Conservation (phyloP, 2,329 filamentous ascomycete species). For the Pseudocercospora ulei region DNA sequence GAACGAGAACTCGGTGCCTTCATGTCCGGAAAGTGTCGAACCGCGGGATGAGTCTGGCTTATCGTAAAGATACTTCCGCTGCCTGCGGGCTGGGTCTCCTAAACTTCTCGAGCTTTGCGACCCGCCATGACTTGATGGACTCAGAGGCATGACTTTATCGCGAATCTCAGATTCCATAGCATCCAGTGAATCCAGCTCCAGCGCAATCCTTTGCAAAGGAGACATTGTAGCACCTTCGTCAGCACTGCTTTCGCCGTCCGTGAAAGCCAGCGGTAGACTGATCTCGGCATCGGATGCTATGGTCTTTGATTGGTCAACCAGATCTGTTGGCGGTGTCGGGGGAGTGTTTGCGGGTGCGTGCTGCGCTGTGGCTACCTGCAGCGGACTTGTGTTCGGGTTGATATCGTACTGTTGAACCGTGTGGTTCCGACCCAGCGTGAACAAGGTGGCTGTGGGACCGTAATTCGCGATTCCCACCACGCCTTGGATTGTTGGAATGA, state of each 20-base stretch:
- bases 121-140: slow-evolving; percentile 57
- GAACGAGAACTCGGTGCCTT: slow-evolving; percentile 36
- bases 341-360: slow-evolving; percentile 70
- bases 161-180: slow-evolving; percentile 43
- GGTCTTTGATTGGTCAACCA: slow-evolving; percentile 56
- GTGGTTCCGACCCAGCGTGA: slow-evolving; percentile 78
- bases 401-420: slow-evolving; percentile 93
- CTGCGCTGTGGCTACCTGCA: slow-evolving; percentile 77
- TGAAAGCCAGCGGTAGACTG: slow-evolving; percentile 30
- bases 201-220: slow-evolving; percentile 63
- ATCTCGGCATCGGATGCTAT: slow-evolving; percentile 24
- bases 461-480: slow-evolving; percentile 77
- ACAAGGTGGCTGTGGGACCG: slow-evolving; percentile 80
- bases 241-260: slow-evolving; percentile 61
- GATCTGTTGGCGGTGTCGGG: slow-evolving; percentile 70
- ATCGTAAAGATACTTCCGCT: slow-evolving; percentile 41
- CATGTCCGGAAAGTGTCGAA: slow-evolving; percentile 29
- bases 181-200: slow-evolving; percentile 57
- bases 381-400: slow-evolving; percentile 57
- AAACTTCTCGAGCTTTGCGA: slow-evolving; percentile 54
- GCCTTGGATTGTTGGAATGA: slow-evolving; percentile 72
- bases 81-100: slow-evolving; percentile 36
- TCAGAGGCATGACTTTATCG: slow-evolving; percentile 56
- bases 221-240: slow-evolving; percentile 55
- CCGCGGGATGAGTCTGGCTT: slow-evolving; percentile 36